These are phyloP conservation scores for Batrachochytrium dendrobatidis DNA, from an alignment of 371 early-diverging fungal species.

Conservation along the genomic window DNA sequence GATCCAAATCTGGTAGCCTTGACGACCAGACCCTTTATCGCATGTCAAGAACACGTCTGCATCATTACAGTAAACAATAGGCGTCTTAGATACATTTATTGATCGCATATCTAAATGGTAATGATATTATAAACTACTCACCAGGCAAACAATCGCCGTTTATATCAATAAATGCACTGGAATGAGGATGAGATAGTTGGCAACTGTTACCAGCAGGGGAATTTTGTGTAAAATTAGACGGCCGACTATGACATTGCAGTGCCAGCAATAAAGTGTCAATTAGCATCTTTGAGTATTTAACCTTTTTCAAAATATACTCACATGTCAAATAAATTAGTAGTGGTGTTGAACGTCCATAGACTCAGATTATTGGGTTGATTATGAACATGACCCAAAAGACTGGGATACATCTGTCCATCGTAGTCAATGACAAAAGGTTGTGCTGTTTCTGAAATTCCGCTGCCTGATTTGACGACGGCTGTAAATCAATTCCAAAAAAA, in stretches of 20 bases:
- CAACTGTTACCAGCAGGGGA: slow-evolving; percentile 36
- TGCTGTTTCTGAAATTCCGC: neutral
- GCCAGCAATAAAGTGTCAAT: no score
- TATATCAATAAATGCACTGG: slow-evolving; percentile 84
- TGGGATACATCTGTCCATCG: slow-evolving; percentile 67
- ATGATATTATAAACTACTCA: neutral
- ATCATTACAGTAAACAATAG: slow-evolving; percentile 5
- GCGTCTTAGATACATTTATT: neutral
- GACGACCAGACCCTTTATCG: slow-evolving; percentile 25
- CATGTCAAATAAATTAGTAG: slow-evolving; percentile 5
- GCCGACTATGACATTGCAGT: no score
- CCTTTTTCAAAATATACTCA: no score
- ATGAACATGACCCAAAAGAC: slow-evolving; percentile 65
- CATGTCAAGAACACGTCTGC: slow-evolving; percentile 80
- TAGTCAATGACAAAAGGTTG: slow-evolving; percentile 79
- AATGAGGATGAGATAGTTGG: slow-evolving; percentile 66
- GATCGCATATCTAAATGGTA: no score
- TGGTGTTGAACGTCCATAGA: neutral
- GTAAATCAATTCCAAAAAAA: no score
- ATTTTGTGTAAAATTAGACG: neutral
- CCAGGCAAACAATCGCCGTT: slow-evolving; percentile 82
- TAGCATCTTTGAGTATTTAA: no score
- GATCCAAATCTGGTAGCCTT: slow-evolving; percentile 70
- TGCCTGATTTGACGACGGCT: neutral
- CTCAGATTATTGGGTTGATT: slow-evolving; percentile 9